A percentile compares a stretch with the other conserved stretches of the same genome.
These are phyloP conservation scores for Primulina huaijiensis DNA, from an alignment of 257 asterid species.

Conservation along the genomic window DNA sequence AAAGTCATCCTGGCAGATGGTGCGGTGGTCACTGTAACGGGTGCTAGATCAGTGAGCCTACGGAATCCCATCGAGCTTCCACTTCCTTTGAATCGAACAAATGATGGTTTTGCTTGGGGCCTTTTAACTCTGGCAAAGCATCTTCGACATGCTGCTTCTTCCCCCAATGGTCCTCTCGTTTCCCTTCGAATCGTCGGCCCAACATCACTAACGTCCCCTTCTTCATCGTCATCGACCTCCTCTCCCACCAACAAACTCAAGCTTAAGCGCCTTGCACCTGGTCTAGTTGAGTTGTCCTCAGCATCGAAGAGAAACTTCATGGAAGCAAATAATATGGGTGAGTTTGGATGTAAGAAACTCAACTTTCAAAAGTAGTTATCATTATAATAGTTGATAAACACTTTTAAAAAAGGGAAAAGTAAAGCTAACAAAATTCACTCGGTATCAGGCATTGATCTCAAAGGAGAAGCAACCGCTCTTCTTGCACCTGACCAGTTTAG, in stretches of 20 bases:
- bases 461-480: background rate
- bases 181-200: constrained; percentile 95
- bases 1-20: constrained; percentile 90
- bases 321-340: constrained; percentile 19
- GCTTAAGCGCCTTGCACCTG: constrained; percentile 95
- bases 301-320: constrained; percentile 52
- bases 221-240: constrained; percentile 46
- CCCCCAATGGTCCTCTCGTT: constrained; percentile 49
- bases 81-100: constrained; percentile 70
- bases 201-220: constrained; percentile 76
- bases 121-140: constrained; percentile 72
- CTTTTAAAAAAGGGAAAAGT: no score
- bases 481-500: constrained; percentile 37
- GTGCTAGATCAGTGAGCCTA: constrained; percentile 93
- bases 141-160: constrained; percentile 57
- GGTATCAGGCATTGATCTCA: background rate
- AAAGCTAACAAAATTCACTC: background rate
- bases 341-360: background rate
- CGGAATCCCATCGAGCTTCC: constrained; percentile 87
- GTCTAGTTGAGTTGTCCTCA: constrained; percentile 87
- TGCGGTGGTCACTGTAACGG: constrained; percentile 89
- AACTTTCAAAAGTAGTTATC: no score
- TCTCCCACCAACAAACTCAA: constrained; percentile 62
- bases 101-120: constrained; percentile 67
- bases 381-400: no score